These are phyloP conservation scores for Boletus subparvulus DNA, from an alignment of 768 basidiomycete species.

Conservation along the genomic window DNA sequence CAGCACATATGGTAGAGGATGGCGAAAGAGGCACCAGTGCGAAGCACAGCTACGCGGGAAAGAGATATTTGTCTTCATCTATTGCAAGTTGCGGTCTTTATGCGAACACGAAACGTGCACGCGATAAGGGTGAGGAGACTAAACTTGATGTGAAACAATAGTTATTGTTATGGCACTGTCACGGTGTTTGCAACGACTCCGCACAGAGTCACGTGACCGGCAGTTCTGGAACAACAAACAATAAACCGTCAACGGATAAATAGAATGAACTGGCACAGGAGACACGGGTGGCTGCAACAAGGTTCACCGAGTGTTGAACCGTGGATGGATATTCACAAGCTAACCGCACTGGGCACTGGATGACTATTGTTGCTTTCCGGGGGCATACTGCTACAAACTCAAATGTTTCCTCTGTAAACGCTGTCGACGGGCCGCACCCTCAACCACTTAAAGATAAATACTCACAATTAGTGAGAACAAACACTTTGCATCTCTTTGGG, in stretches of 20 bases:
- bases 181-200: background rate
- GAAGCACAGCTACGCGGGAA: constrained; percentile 31
- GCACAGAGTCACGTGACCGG: constrained; percentile 23
- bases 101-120: constrained; percentile 2
- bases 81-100: constrained; percentile 20
- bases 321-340: constrained; percentile 2
- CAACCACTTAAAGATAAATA: background rate
- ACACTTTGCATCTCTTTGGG: background rate
- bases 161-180: constrained; percentile 20
- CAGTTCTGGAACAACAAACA: constrained; percentile 17
- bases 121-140: constrained; percentile 8
- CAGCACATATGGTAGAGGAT: constrained; percentile 6
- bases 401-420: background rate
- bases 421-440: background rate
- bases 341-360: background rate
- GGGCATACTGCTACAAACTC: background rate
- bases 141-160: constrained; percentile 26
- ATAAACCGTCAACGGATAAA: constrained; percentile 19
- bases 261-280: background rate
- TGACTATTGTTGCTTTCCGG: constrained; percentile 14
- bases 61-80: background rate
- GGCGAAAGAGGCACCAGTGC: constrained; percentile 16
- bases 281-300: constrained; percentile 12
- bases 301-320: constrained; percentile 2
- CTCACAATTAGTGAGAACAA: constrained; percentile 4